Evolutionary conservation across 1,139 yeast species (phyloP), one percentile per base, ranked within the genome.

Genomic region (Saccharomyces hybrid): DNA sequence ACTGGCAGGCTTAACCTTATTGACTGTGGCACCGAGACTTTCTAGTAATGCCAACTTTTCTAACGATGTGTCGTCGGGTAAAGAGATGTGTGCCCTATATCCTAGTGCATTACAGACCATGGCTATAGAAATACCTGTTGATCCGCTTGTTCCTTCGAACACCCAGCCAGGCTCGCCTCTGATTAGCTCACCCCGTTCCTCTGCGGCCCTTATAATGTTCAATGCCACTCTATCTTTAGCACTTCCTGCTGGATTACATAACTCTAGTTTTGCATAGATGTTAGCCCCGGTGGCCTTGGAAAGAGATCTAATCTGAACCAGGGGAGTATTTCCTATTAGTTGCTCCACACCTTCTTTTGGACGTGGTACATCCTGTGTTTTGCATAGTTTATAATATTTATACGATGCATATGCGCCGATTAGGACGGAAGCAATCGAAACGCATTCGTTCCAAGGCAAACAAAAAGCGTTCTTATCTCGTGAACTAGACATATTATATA

Each of bases 151-250:
- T 3, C 99, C 99, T 73, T 93, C 99, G 67, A 85, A 90, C 20
- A 84, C 78, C 60, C 71, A 68, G 28, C 73, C 74, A 6, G 65
- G 64, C 65, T 88, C 90, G 2, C 81, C 83, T 52, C 74, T 63
- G 7, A 73, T 68, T 47, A 91, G 68, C n/a, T 74, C 68, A 0
- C 93, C 95, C 47, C 65, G 59, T 11, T 61, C 54, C 68, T 88
- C 96, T 54, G 88, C 87, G 20, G 80, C 80, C 53, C 81, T 73
- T 32, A 91, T 85, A 47, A 93, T 86, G 1, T 95, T 88, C 42
- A 88, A 74, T 0, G 98, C 98, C 14, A 93, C 96, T 47, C 99
- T 73, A 68, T 93, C 99, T 64, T 93, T 93, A 7, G 98, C 96
- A 54, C 96, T 86, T 0, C 98, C 98, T 1, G 93, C 99, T 0